Percentiles rank a stretch among this genome's conserved stretches.
Conservation (phyloP, 2,329 filamentous ascomycete species). For the Pezicula carpinea region DNA sequence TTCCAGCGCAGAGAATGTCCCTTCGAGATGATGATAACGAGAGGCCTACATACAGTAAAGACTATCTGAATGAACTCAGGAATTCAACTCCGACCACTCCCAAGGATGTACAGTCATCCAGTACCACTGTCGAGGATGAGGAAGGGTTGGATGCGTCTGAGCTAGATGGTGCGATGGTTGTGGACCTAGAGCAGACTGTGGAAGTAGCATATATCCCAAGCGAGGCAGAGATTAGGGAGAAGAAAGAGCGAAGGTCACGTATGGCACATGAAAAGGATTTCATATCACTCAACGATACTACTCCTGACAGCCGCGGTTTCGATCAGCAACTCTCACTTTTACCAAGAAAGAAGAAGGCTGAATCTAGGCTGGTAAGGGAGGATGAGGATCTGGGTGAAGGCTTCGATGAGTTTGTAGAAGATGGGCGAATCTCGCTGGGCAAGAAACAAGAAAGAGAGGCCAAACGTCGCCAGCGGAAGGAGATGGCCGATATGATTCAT, state of each 20-base stretch:
- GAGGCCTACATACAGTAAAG: slow-evolving; percentile 77
- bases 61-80: slow-evolving; percentile 80
- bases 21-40: slow-evolving; percentile 54
- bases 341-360: slow-evolving; percentile 55
- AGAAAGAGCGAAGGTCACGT: slow-evolving; percentile 83
- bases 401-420: slow-evolving; percentile 87
- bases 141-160: slow-evolving; percentile 57
- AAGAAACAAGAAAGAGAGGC: slow-evolving; percentile 73
- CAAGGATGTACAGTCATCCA: slow-evolving; percentile 48
- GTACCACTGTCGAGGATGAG: slow-evolving; percentile 40
- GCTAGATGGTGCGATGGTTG: slow-evolving; percentile 60
- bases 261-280: slow-evolving; percentile 69
- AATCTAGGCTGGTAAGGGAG: slow-evolving; percentile 73
- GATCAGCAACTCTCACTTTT: slow-evolving; percentile 31
- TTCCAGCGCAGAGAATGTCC: slow-evolving; percentile 27
- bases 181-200: slow-evolving; percentile 37
- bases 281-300: slow-evolving; percentile 58
- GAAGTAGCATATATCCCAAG: slow-evolving; percentile 59
- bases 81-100: slow-evolving; percentile 82
- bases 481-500: slow-evolving; percentile 80
- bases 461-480: slow-evolving; percentile 58
- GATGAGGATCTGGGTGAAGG: slow-evolving; percentile 93
- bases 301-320: slow-evolving; percentile 37
- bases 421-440: slow-evolving; percentile 74
- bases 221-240: slow-evolving; percentile 81